Evolutionary conservation across 257 asterid genomes (phyloP).

Genomic region (Solanum rostratum): DNA sequence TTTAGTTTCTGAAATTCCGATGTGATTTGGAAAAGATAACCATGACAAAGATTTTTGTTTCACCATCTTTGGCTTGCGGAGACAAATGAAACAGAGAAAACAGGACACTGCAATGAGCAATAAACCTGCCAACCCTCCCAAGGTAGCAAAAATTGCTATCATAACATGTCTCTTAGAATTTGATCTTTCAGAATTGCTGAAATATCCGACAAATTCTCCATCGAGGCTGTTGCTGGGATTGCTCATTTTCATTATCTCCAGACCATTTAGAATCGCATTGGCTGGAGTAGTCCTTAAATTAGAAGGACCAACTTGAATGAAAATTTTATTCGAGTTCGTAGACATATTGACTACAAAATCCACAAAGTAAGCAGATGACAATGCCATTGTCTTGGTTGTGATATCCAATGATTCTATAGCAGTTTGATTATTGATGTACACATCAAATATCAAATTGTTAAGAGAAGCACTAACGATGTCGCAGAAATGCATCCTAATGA

Average conservation of each 20-base stretch:
- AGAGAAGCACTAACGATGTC: conserved; percentile 21
- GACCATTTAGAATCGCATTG: conserved; percentile 21
- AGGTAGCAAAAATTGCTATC: background rate
- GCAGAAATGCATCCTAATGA: conserved; percentile 27
- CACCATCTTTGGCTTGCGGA: background rate
- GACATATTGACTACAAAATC: conserved; percentile 16
- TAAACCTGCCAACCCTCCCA: conserved; percentile 5
- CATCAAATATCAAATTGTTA: conserved; percentile 12
- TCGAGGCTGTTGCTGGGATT: conserved; percentile 12
- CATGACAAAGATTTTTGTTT: conserved; percentile 6
- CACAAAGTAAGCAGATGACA: conserved; percentile 18
- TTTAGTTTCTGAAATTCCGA: conserved; percentile 15
- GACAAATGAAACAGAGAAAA: conserved; percentile 1
- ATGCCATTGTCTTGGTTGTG: conserved; percentile 12
- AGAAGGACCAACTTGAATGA: conserved; percentile 19
- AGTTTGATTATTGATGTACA: conserved; percentile 15
- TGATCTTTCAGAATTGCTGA: background rate
- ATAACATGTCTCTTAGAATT: conserved; percentile 1
- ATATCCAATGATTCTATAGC: conserved; percentile 13
- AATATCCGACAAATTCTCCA: background rate
- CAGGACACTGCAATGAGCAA: background rate
- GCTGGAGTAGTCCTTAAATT: background rate
- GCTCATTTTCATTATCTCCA: conserved; percentile 27
- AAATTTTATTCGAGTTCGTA: background rate
- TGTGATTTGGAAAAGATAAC: conserved; percentile 8